These are phyloP conservation scores for Larix kaempferi DNA, from an alignment of 75 land plant species.

Conservation along the genomic window DNA sequence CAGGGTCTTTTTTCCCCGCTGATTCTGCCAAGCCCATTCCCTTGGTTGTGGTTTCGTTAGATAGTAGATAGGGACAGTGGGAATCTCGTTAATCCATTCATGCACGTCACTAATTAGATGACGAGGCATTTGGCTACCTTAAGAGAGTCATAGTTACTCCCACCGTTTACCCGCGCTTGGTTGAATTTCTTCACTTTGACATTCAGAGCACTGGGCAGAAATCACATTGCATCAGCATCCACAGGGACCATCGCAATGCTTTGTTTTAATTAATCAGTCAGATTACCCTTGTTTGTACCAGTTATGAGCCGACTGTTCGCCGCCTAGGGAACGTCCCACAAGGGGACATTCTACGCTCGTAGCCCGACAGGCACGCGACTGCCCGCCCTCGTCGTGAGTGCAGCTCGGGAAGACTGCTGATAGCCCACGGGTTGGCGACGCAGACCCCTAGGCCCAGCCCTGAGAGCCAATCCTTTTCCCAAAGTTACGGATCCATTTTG, in stretches of 20 bases:
- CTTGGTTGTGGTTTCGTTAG: constrained; percentile 40
- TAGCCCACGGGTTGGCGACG: constrained; percentile 9
- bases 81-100: constrained; percentile 43
- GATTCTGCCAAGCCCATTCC: constrained; percentile 32
- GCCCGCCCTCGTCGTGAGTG: not conserved
- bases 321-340: not conserved
- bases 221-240: constrained; percentile 44
- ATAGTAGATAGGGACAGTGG: constrained; percentile 43
- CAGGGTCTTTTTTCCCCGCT: constrained; percentile 34
- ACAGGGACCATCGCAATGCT: not conserved
- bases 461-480: constrained; percentile 25
- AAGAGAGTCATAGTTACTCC: constrained; percentile 16
- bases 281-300: not conserved
- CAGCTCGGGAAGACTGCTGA: constrained; percentile 12
- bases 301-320: not conserved
- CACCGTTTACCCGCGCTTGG: constrained; percentile 23
- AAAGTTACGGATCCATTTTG: constrained; percentile 15
- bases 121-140: constrained; percentile 9
- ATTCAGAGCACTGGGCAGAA: constrained; percentile 38
- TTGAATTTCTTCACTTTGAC: constrained; percentile 15
- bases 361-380: not conserved
- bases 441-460: constrained; percentile 22
- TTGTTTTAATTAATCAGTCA: not conserved
- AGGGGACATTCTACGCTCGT: not conserved
- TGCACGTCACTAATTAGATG: constrained; percentile 39